Base-by-base conservation (phyloP, 2,329 filamentous ascomycete species). In the Scortechinia acanthostroma region DNA sequence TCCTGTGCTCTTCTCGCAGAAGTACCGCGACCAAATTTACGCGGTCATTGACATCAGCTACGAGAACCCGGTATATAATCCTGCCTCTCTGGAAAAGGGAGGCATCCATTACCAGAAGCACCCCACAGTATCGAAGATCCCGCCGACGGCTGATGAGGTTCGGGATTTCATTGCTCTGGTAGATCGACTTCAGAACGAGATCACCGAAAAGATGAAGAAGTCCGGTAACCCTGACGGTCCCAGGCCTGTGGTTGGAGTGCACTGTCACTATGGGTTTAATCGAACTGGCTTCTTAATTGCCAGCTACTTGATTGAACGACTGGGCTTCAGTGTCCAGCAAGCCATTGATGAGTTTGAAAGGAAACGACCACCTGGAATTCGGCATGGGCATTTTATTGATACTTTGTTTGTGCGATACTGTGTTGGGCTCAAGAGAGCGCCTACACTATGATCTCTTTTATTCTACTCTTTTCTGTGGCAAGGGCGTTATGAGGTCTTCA, bases 211-310 rank as follows among this genome's bases (percentile, higher is more conserved):
- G 50, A 63, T 62, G 33, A 65, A 61, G 46, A 68, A 65, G 17
- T 68, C 61, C 52, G 61, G 59, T 46, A 59, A 64, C 4, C 55
- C 67, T 1, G 25, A 30, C n/a, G 10, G 10, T 10, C 25, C 25
- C n/a, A 10, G 25, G 10, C 25, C 25, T 30, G 67, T 83, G 42
- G 77, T 95, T 44, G 91, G 85, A 2, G 88, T 95, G 0, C 91
- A 97, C 60, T 97, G 91, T 56, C 91, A 97, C 57, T 96, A 96
- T 54, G 91, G 91, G 0, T 96, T 94, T 67, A 96, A 97, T 60
- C 78, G 91, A 19, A 96, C 91, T 0, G 91, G 91, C 0, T 95
- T 91, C 60, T 87, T 96, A 58, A 80, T 97, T 43, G 85, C 88
- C 22, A 89, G 83, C 56, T 97, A 96, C 58, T 70, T 97, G n/a